Conservation (phyloP, 108 stramenopile genomes). For the Licmophora abbreviata region DNA sequence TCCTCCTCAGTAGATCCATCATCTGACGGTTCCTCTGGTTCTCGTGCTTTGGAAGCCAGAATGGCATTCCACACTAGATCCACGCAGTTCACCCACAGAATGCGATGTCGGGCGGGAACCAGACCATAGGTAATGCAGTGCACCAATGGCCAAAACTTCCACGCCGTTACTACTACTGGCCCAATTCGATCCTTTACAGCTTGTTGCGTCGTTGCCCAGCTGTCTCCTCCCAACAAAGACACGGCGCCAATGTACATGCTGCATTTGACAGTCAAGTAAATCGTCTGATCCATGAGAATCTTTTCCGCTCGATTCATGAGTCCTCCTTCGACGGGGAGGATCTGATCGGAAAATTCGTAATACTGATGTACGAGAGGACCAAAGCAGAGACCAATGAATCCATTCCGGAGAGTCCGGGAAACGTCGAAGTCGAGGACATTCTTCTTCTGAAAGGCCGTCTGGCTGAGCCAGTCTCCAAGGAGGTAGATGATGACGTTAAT, state of each 20-base stretch:
- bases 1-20: too few relatives aligned
- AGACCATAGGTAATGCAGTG: conserved; percentile 82
- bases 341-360: conserved; percentile 88
- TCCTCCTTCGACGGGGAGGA: conserved; percentile 83
- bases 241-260: conserved; percentile 83
- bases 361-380: conserved; percentile 92
- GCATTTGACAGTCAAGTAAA: conserved; percentile 87
- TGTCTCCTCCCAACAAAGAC: conserved; percentile 69
- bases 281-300: conserved; percentile 93
- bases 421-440: conserved; percentile 86
- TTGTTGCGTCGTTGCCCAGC: conserved; percentile 34
- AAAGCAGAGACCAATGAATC: conserved; percentile 89
- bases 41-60: conserved; percentile 55
- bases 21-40: too few relatives aligned
- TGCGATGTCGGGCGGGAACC: conserved; percentile 87
- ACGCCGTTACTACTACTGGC: conserved; percentile 83
- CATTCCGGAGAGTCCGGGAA: conserved; percentile 74
- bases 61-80: conserved; percentile 90
- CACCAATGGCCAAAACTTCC: conserved; percentile 95
- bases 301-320: conserved; percentile 79
- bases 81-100: conserved; percentile 91
- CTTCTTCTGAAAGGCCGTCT: conserved; percentile 74
- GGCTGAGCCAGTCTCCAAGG: conserved; percentile 91
- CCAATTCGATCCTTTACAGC: conserved; percentile 68
- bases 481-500: conserved; percentile 94